Base-by-base conservation (phyloP, 768 basidiomycete genomes). In the Kwoniella newhampshirensis region DNA sequence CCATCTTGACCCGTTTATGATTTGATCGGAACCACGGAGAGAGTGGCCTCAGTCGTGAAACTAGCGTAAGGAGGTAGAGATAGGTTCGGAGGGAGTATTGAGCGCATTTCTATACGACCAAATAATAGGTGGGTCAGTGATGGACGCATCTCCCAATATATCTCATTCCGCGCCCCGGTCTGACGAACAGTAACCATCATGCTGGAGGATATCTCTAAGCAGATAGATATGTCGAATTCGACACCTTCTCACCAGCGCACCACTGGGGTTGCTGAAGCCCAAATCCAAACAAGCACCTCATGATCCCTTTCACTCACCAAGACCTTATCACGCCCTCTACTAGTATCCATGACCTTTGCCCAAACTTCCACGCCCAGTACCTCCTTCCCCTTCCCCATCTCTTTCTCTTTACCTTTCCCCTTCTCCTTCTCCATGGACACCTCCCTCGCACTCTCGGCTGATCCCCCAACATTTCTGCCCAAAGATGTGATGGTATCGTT, bases 261-360 rank as follows among this genome's bases (percentile, higher is more conserved):
- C n/a, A n/a, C n/a, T n/a, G n/a, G n/a, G n/a, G n/a, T n/a, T n/a
- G n/a, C n/a, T n/a, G n/a, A n/a, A n/a, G n/a, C n/a, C n/a, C n/a
- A n/a, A n/a, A n/a, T n/a, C n/a, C n/a, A n/a, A n/a, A n/a, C n/a
- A n/a, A n/a, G n/a, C n/a, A n/a, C 32, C 32, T 32, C 32, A 6
- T 6, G 32, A 32, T 32, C 13, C 32, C 7, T 6, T 32, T 5
- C 12, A 67, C 72, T 62, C 53, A 70, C 73, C 51, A 74, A 56
- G 32, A 74, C 61, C 58, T 74, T 74, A 51, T 74, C 73, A 25
- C 73, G 40, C 2, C 73, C 73, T 54, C 66, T 68, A 56, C 68
- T 71, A 3, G 50, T 70, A 54, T 74, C 73, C 65, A 92, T 79
- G 32, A 85, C 84, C 11, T 90, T 80, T 12, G 91, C 80, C 45